Base-by-base conservation (phyloP, 2,329 filamentous ascomycete species). In the Ceratocystis smalleyi region DNA sequence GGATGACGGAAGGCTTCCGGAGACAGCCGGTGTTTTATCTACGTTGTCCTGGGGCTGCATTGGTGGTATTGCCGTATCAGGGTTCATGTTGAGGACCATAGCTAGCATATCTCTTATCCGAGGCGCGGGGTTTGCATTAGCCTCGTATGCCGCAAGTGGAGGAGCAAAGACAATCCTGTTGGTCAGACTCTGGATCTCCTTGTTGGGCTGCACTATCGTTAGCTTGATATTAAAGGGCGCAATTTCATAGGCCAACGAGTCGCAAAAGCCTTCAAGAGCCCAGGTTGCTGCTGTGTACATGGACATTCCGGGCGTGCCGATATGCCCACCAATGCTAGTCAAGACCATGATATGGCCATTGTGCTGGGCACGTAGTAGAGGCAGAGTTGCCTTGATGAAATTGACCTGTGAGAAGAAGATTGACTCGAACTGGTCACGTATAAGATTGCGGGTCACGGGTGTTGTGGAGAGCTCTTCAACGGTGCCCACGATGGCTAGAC, bases 391-490 rank as follows among this genome's bases (percentile, higher is more conserved):
- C 73, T 94, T 95, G 77, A 97, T 95, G 72, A 95, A 89, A 75
- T 97, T 97, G 73, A 97, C 87, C 65, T 95, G 91, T 0, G 89
- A 90, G 74, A 97, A 97, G 78, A 95, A 97, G 70, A 95, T 90
- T 68, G 85, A 85, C 74, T 97, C 92, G 73, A 97, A 96, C 73
- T 96, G 92, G 71, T 95, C 89, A 67, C 88, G 84, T 43, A 95
- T 86, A 19, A 96, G 81, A 66, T 86, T 90, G 69, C 86, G 81
- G 1, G 89, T 91, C 54, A 84, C 81, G 3, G 81, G 80, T 27
- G 81, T 86, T 35, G 88, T 87, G 0, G 86, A 85, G 30, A 96
- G 78, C 74, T 99, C 94, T 75, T 97, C 94, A 6, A 97, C 87
- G 0, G 90, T 88, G 49, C 92, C 94, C 43, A 97, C 84, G 40